Conservation (phyloP, 129 eudicot species). For the Arctium minus region DNA sequence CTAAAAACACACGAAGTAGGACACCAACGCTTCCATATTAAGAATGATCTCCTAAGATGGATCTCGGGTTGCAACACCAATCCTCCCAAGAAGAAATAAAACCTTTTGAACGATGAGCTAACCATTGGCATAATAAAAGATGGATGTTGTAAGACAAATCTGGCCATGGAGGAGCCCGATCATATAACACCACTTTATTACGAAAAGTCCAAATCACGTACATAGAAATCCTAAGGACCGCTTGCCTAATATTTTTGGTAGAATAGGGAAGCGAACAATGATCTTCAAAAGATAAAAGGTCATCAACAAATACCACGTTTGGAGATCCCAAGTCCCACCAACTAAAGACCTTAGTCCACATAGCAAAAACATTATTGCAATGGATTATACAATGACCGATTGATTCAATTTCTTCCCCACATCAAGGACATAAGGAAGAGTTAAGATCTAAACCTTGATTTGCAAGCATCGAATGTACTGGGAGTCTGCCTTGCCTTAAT, state of each 20-base stretch:
- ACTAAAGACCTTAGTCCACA: too few relatives aligned
- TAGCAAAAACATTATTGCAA: background rate
- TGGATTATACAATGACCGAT: background rate
- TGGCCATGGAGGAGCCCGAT: too few relatives aligned
- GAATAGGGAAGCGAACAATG: too few relatives aligned
- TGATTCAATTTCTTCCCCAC: background rate
- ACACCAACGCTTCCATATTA: background rate
- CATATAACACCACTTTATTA: background rate
- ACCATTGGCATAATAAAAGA: background rate
- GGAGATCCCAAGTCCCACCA: background rate
- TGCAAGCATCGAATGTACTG: too few relatives aligned
- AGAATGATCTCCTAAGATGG: background rate
- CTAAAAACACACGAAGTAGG: background rate
- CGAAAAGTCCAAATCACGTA: too few relatives aligned
- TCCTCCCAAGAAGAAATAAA: background rate
- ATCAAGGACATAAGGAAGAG: background rate
- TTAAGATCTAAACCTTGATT: background rate
- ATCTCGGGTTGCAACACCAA: background rate
- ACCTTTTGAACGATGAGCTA: background rate
- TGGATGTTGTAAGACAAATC: background rate
- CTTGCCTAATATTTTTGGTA: too few relatives aligned
- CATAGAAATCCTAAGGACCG: too few relatives aligned
- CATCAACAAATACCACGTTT: too few relatives aligned
- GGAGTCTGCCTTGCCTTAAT: too few relatives aligned
- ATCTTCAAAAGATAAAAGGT: background rate